Evolutionary conservation across 441 rosid genomes (phyloP).

Genomic region (Sinapis alba): DNA sequence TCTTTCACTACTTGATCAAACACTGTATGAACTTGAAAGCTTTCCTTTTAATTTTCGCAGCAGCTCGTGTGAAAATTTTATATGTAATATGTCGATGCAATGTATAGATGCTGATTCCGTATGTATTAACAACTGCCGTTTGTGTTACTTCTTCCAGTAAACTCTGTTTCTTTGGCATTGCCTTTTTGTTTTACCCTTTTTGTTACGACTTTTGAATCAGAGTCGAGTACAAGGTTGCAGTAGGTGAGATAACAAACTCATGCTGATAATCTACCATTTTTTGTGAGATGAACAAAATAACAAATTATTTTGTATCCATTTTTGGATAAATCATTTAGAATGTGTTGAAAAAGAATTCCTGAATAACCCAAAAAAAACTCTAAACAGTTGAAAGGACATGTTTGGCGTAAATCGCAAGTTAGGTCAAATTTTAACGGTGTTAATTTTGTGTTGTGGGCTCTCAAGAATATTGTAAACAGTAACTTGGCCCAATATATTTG

Average conservation of each 20-base stretch:
- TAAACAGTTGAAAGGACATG: not conserved
- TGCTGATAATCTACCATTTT: not conserved
- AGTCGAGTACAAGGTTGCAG: not conserved
- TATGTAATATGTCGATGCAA: slow-evolving; percentile 2
- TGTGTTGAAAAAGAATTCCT: not conserved
- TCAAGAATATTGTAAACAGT: not conserved
- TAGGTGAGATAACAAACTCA: not conserved
- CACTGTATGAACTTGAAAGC: not conserved
- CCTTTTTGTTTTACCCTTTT: not conserved
- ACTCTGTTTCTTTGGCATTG: slow-evolving; percentile 1
- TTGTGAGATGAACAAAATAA: not conserved
- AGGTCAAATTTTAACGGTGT: not conserved
- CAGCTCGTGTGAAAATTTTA: not conserved
- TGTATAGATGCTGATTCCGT: slow-evolving; percentile 27
- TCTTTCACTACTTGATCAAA: slow-evolving; percentile 1
- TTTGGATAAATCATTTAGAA: not conserved
- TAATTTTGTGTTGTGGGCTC: not conserved
- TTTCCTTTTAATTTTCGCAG: not conserved
- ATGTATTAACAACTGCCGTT: not conserved
- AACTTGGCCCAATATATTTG: not conserved
- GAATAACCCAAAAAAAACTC: not conserved
- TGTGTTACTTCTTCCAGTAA: not conserved
- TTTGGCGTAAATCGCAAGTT: not conserved
- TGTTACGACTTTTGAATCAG: not conserved
- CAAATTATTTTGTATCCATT: not conserved